Base-by-base conservation (phyloP, 768 basidiomycete genomes). In the Gloeopeniophorella convolvens region DNA sequence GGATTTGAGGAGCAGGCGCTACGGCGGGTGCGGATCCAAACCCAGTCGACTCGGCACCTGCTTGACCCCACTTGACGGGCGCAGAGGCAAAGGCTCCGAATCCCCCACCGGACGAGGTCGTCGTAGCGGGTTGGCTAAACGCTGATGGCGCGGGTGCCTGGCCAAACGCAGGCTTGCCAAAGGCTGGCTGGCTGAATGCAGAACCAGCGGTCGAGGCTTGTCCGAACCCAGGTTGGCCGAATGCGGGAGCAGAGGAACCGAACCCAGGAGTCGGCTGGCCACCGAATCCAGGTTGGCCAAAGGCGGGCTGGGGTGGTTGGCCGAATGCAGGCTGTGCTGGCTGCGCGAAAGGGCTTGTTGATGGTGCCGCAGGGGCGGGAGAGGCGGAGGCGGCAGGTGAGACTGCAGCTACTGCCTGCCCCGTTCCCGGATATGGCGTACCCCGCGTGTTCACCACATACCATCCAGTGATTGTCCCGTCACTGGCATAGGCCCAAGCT, bases 401-500 rank as follows among this genome's bases (percentile, higher is more conserved):
- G 13, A 41, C 30, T n/a, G 42, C 33, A 13, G 55, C 16, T 18
- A 51, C 16, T 2, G 41, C 31, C 36, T 48, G 45, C 11, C 59
- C 61, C 73, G 88, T 78, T 24, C 78, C 78, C 34, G 72, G 67
- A 60, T 88, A 89, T 7, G 74, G 68, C 15, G 57, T 64, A 1
- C 70, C 73, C 34, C 73, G 75, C 7, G 71, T 68, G 60, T 83
- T 78, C 31, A 85, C 76, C 18, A 85, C 60, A 62, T 80, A 71
- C 86, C 88, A 91, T 3, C 72, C 88, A 41, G 80, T 75, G 20
- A 91, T 47, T 0, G 86, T 85, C 16, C 88, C 88, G 60, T 91
- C 88, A 46, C 81, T 87, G 10, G 85, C 73, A 64, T 86, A 89
- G 3, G 78, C 82, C 62, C 80, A 89, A 65, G 89, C 66, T 48